phyloP scores from a whole-genome alignment of 495 filamentous ascomycete species.

The Daldinia grandis region DNA sequence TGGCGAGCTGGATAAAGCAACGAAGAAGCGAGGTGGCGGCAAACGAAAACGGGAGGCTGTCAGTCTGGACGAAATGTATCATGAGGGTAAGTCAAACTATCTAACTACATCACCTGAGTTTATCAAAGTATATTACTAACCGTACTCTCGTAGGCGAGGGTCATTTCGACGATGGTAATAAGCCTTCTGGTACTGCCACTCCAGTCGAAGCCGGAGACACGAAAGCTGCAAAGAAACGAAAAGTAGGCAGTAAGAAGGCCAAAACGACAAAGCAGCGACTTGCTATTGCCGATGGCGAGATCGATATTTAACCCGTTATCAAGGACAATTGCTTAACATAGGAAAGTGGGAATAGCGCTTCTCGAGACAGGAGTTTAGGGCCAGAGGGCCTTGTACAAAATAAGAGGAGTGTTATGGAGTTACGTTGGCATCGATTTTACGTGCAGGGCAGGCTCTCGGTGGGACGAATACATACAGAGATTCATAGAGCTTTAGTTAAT shows the following conservation, averaged over 20 bases:
- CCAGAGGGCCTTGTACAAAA: slow-evolving; percentile 37
- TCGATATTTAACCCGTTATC: slow-evolving; percentile 45
- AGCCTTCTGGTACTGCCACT: slow-evolving; percentile 84
- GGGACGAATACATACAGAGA: slow-evolving; percentile 20
- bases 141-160: slow-evolving; percentile 75
- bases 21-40: slow-evolving; percentile 68
- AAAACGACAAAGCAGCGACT: slow-evolving; percentile 91
- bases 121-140: slow-evolving; percentile 23
- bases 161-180: slow-evolving; percentile 85
- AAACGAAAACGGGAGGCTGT: slow-evolving; percentile 61
- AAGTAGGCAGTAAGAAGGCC: slow-evolving; percentile 79
- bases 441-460: slow-evolving; percentile 17
- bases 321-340: background rate
- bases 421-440: slow-evolving; percentile 26
- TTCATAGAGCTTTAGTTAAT: slow-evolving; percentile 39
- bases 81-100: slow-evolving; percentile 77
- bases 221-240: slow-evolving; percentile 57
- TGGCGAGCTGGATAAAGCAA: slow-evolving; percentile 68
- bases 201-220: slow-evolving; percentile 68
- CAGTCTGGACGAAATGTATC: slow-evolving; percentile 96
- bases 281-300: slow-evolving; percentile 83
- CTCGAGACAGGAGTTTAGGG: slow-evolving; percentile 2
- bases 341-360: background rate
- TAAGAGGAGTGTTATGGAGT: slow-evolving; percentile 23
- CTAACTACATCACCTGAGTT: background rate